Evolutionary conservation across 1,139 yeast genomes (phyloP).

Genomic region (Casaregolazyma suthepensis): DNA sequence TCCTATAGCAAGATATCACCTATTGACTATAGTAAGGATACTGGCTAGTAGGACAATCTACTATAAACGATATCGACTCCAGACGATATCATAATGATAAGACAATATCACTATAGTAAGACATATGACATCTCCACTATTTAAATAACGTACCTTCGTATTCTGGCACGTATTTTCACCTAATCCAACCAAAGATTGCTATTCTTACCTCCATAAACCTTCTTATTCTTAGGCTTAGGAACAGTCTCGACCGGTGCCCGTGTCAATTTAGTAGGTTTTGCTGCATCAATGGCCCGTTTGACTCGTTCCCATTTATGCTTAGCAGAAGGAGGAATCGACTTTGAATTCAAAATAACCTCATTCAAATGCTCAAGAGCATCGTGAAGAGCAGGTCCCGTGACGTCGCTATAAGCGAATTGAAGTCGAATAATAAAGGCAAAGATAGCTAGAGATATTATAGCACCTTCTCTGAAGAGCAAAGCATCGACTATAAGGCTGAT

Average conservation of each 20-base stretch:
- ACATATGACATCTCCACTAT: background rate
- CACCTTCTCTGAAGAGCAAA: conserved; percentile 54
- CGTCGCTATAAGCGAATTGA: conserved; percentile 65
- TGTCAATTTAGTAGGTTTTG: conserved; percentile 13
- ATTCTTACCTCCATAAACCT: conserved; percentile 8
- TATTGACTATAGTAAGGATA: no score
- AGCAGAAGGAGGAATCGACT: conserved; percentile 46
- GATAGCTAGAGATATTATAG: conserved; percentile 53
- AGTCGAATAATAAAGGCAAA: conserved; percentile 64
- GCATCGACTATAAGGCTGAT: conserved; percentile 45
- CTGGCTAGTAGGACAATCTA: no score
- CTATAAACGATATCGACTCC: no score
- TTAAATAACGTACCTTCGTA: background rate
- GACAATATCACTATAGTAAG: background rate
- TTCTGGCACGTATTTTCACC: background rate
- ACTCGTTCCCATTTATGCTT: conserved; percentile 54
- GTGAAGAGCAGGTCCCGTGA: conserved; percentile 60
- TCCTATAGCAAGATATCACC: no score
- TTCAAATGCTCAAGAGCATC: conserved; percentile 43
- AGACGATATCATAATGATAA: no score
- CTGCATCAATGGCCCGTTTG: conserved; percentile 36
- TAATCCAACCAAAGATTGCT: conserved; percentile 10
- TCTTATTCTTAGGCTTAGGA: conserved; percentile 10
- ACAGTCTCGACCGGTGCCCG: conserved; percentile 7
- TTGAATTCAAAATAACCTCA: conserved; percentile 31